A percentile compares a stretch with the other conserved stretches of the same genome.
phyloP scores from a whole-genome alignment of 2,329 filamentous ascomycete species.

The Cucurbitaria berberidis region DNA sequence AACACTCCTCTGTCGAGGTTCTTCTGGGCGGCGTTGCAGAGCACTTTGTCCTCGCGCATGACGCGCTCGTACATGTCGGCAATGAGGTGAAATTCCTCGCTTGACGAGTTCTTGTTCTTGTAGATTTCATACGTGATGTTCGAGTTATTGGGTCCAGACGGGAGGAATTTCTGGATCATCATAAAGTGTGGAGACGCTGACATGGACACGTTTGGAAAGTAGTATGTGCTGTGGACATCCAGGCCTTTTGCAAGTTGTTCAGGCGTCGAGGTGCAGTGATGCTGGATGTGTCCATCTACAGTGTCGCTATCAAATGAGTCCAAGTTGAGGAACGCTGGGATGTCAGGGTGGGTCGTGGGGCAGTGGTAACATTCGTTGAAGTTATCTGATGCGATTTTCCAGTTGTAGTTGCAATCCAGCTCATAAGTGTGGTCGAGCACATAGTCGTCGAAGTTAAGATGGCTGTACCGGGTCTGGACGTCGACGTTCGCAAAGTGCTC shows the following conservation, averaged over 20 bases:
- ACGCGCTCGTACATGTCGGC: slow-evolving; percentile 66
- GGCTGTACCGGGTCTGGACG: slow-evolving; percentile 24
- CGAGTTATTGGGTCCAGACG: slow-evolving; percentile 55
- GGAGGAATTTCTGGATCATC: slow-evolving; percentile 67
- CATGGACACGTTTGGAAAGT: slow-evolving; percentile 34
- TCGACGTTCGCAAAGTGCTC: slow-evolving; percentile 32
- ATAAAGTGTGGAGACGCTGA: slow-evolving; percentile 57
- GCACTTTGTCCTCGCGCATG: slow-evolving; percentile 68
- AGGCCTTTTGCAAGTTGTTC: slow-evolving; percentile 26
- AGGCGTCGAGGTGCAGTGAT: slow-evolving; percentile 25
- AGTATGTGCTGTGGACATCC: slow-evolving; percentile 34
- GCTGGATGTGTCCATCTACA: slow-evolving; percentile 34
- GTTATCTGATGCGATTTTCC: slow-evolving; percentile 56
- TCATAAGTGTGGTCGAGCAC: slow-evolving; percentile 32
- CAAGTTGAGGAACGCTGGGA: slow-evolving; percentile 62
- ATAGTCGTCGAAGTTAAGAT: slow-evolving; percentile 30
- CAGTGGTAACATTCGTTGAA: slow-evolving; percentile 72
- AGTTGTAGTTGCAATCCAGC: slow-evolving; percentile 33
- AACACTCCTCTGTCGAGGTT: slow-evolving; percentile 67
- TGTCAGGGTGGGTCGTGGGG: slow-evolving; percentile 63
- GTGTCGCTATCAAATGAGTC: slow-evolving; percentile 53
- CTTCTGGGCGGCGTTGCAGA: slow-evolving; percentile 63
- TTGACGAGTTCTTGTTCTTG: slow-evolving; percentile 63
- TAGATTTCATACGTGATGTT: slow-evolving; percentile 67
- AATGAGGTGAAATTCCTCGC: slow-evolving; percentile 63